A percentile compares a stretch with the other conserved stretches of the same genome.
Conservation (phyloP, 2,329 filamentous ascomycete genomes). For the Penicillium sp. region DNA sequence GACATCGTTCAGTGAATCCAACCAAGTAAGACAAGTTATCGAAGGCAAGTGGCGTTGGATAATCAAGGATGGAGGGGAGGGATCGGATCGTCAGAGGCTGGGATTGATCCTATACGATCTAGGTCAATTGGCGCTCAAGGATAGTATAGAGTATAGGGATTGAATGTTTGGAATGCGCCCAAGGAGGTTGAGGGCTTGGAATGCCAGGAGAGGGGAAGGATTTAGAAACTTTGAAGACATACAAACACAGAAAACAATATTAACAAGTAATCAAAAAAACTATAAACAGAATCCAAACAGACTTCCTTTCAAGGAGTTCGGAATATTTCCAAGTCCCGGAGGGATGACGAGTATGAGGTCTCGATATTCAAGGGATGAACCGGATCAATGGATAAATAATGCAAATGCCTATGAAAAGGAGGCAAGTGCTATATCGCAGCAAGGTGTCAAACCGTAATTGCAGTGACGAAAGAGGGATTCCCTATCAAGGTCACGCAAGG, state of each 20-base stretch:
- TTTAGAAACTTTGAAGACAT: slow-evolving; percentile 15
- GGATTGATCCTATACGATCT: slow-evolving; percentile 23
- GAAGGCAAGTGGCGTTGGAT: slow-evolving; percentile 11
- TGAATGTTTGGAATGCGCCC: slow-evolving; percentile 29
- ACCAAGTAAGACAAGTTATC: not conserved
- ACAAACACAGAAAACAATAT: slow-evolving; percentile 14
- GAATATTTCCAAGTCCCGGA: slow-evolving; percentile 17
- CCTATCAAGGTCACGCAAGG: slow-evolving; percentile 24
- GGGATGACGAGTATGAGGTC: slow-evolving; percentile 12
- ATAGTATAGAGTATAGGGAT: slow-evolving; percentile 17
- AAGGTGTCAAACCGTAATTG: slow-evolving; percentile 4
- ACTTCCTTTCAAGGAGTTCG: slow-evolving; percentile 17
- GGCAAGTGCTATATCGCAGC: slow-evolving; percentile 22
- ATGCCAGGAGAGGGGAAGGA: slow-evolving; percentile 29
- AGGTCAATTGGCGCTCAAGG: slow-evolving; percentile 23
- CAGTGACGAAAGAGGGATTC: slow-evolving; percentile 1
- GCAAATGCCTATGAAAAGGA: slow-evolving; percentile 11
- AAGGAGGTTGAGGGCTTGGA: slow-evolving; percentile 21
- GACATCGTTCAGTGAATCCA: slow-evolving; percentile 26
- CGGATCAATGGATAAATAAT: slow-evolving; percentile 13
- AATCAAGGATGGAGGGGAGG: slow-evolving; percentile 13
- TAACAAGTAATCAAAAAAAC: slow-evolving; percentile 21
- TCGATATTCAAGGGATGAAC: slow-evolving; percentile 5
- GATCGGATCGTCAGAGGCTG: slow-evolving; percentile 22
- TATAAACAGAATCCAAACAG: slow-evolving; percentile 24